These are phyloP conservation scores for Aspergillus floridensis DNA, from an alignment of 2,329 filamentous ascomycete species.

Conservation along the genomic window DNA sequence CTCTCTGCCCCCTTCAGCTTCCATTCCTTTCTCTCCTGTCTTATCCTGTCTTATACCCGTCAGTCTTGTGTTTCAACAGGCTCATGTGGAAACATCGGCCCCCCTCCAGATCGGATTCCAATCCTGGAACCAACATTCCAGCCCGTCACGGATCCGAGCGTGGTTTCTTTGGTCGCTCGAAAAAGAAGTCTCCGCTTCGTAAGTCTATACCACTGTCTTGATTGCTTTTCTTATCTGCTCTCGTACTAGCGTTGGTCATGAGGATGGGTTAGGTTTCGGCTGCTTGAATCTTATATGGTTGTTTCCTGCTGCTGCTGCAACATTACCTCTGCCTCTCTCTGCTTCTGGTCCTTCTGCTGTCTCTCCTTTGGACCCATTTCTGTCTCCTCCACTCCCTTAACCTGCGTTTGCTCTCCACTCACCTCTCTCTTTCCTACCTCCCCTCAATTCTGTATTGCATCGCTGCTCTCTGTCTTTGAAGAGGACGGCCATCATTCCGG, in stretches of 20 bases:
- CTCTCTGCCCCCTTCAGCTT: conserved; percentile 1
- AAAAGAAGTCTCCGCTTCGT: conserved; percentile 34
- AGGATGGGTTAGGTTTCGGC: conserved; percentile 8
- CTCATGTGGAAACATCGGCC: conserved; percentile 44
- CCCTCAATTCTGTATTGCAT: not conserved
- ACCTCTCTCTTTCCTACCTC: conserved; percentile 10
- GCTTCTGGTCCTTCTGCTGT: conserved; percentile 6
- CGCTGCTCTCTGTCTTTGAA: not conserved
- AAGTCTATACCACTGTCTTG: conserved; percentile 11
- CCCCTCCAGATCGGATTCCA: conserved; percentile 40
- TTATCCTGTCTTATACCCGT: conserved; percentile 18
- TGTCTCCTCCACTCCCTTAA: conserved; percentile 7
- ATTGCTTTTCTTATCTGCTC: conserved; percentile 17
- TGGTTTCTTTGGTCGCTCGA: conserved; percentile 37
- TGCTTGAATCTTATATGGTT: conserved; percentile 10
- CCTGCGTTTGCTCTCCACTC: conserved; percentile 3
- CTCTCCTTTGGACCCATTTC: conserved; percentile 4
- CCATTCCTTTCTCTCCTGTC: conserved; percentile 11
- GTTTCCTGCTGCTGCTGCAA: conserved; percentile 1
- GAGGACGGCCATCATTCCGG: conserved; percentile 4
- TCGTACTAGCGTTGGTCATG: conserved; percentile 16
- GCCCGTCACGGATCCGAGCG: conserved; percentile 32
- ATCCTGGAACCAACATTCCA: conserved; percentile 29
- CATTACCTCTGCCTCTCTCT: not conserved
- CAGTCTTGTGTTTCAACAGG: conserved; percentile 17